Base-by-base conservation (phyloP, 106 monocot genomes). In the Acorus gramineus region DNA sequence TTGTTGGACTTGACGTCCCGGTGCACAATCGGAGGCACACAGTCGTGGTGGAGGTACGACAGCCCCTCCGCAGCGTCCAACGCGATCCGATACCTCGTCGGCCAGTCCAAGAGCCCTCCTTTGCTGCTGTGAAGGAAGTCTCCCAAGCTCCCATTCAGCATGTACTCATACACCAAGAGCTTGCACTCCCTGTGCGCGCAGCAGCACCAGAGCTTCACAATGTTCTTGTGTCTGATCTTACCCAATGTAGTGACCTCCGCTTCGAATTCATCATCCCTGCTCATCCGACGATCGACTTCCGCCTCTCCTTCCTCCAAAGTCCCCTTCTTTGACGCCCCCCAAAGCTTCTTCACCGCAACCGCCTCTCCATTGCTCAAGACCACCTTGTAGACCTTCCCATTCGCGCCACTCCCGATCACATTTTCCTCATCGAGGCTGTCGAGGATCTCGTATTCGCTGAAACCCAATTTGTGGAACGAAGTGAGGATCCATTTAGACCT, bases 401-500 rank as follows among this genome's bases (percentile, higher is more conserved):
- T 69, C 44, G 73, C 73, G 2, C 79, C 79, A 5, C 73, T 73
- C 3, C 73, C 79, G 6, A 79, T 73, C 57, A 69, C 73, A 60
- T 84, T 84, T 56, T 84, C 84, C 56, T 84, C 84, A 11, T 69
- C 53, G 0, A 79, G 68, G 66, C 72, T 75, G 56, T 81, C 74
- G 6, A 84, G 7, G 46, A 88, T 78, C 67, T 89, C 89, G 8
- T 60, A 65, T 63, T 74, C 82, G 11, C 74, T 77, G 80, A 85
- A 85, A 3, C 71, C 66, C 11, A 82, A 71, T 55, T 80, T 85
- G 72, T 89, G 85, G 82, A 85, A 89, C 6, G 89, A 82, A 10
- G 80, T 89, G 11, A 85, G 62, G 5, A 13, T 85, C 85, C 85
- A 89, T 49, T 74, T 80, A 0, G 74, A 59, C 49, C 71, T 82